Percentiles rank a stretch among this genome's conserved stretches.
Evolutionary conservation across 129 eudicot species (phyloP).

Genomic region (Helichrysum umbraculigerum): DNA sequence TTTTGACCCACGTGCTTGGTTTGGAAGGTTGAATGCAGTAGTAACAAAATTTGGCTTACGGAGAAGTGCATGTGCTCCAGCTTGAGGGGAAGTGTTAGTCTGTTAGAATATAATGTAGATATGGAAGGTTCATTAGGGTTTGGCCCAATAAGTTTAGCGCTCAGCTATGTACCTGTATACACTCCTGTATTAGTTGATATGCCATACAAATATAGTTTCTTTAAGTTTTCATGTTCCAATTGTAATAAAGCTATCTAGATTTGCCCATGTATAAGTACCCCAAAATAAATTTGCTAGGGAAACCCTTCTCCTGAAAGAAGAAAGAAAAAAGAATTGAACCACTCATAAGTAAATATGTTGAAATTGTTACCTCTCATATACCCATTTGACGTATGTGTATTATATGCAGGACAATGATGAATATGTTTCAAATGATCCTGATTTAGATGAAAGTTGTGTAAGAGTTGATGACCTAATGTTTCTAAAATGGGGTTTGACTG

Average conservation of each 20-base stretch:
- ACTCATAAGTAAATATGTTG: too few species aligned
- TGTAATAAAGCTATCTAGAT: too few species aligned
- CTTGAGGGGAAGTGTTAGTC: too few species aligned
- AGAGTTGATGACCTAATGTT: slow-evolving; percentile 61
- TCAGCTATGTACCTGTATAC: neutral
- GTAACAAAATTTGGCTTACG: neutral
- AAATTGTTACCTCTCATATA: neutral
- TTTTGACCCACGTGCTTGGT: slow-evolving; percentile 2
- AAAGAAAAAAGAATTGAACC: neutral
- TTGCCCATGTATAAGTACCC: too few species aligned
- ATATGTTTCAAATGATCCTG: slow-evolving; percentile 36
- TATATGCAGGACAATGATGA: slow-evolving; percentile 53
- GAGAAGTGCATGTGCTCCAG: neutral
- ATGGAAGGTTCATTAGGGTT: neutral
- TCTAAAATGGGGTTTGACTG: slow-evolving; percentile 50
- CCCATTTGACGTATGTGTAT: neutral
- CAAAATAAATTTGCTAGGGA: too few species aligned
- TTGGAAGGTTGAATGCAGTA: neutral
- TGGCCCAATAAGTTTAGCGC: neutral
- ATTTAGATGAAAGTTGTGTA: slow-evolving; percentile 50
- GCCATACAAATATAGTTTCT: too few species aligned
- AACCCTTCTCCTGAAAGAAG: neutral
- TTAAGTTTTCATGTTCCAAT: too few species aligned
- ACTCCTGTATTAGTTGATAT: too few species aligned
- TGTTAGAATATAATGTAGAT: too few species aligned